A percentile compares a stretch with the other conserved stretches of the same genome.
These are phyloP conservation scores for Trametes villosa DNA, from an alignment of 768 basidiomycete genomes.

Conservation along the genomic window DNA sequence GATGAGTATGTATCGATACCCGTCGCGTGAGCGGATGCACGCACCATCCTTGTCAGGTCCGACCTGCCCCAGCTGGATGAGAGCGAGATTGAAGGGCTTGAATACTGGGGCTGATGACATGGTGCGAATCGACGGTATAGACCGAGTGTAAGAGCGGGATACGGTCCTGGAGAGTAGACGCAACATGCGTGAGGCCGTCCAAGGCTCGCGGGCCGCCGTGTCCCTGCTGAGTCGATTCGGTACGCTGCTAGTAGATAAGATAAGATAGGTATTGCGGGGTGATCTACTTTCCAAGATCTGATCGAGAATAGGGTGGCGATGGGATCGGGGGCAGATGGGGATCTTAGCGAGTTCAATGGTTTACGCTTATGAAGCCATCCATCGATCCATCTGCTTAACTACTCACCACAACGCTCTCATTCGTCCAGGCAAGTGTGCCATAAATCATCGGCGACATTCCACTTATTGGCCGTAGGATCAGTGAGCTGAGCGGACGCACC, in stretches of 20 bases:
- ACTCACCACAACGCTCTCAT: too few species aligned
- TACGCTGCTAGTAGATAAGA: too few species aligned
- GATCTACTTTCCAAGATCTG: not conserved
- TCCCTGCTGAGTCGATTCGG: too few species aligned
- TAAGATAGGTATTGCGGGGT: slow-evolving; percentile 4
- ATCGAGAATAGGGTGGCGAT: not conserved
- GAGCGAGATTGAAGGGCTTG: slow-evolving; percentile 81
- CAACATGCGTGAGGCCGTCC: slow-evolving; percentile 5
- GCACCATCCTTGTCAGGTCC: slow-evolving; percentile 63
- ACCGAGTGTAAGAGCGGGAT: not conserved
- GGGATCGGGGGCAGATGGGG: too few species aligned
- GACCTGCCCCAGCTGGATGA: slow-evolving; percentile 86
- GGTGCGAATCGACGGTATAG: slow-evolving; percentile 2
- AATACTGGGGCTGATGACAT: slow-evolving; percentile 43
- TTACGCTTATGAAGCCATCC: too few species aligned
- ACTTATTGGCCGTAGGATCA: not conserved
- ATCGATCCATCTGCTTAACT: too few species aligned
- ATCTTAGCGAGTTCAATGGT: not conserved
- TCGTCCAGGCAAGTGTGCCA: not conserved
- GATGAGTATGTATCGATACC: too few species aligned
- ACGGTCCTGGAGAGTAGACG: slow-evolving; percentile 9
- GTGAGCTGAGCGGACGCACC: not conserved
- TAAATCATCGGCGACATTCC: not conserved
- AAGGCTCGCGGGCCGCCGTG: not conserved
- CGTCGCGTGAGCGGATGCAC: not conserved